Conservation (phyloP, 441 rosid species). For the Viola pubescens region DNA sequence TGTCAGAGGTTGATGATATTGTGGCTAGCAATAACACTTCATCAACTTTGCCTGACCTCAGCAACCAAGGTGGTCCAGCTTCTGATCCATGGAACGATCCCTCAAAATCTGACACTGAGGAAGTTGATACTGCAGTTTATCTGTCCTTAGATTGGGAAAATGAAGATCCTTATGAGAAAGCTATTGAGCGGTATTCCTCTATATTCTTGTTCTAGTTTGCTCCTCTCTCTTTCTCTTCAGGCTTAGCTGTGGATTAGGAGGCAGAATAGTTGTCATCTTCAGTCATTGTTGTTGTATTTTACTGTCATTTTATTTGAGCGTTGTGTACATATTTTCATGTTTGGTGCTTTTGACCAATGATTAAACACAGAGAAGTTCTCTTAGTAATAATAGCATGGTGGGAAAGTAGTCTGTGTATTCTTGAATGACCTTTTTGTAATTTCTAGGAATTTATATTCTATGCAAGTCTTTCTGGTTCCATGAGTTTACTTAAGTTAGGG, state of each 20-base stretch:
- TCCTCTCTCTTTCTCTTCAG: background rate
- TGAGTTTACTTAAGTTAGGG: background rate
- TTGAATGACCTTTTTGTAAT: background rate
- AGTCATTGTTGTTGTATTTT: background rate
- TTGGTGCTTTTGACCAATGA: conserved; percentile 1
- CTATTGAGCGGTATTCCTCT: conserved; percentile 62
- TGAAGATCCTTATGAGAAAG: conserved; percentile 88
- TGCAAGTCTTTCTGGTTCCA: background rate
- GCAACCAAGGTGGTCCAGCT: conserved; percentile 38
- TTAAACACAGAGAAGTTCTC: background rate
- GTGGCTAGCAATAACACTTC: conserved; percentile 34
- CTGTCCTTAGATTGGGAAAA: conserved; percentile 95
- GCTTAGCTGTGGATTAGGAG: background rate
- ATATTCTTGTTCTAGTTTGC: conserved; percentile 12
- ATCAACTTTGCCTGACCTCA: conserved; percentile 33
- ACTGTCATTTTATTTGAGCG: background rate
- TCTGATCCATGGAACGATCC: conserved; percentile 29
- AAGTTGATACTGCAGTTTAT: conserved; percentile 57
- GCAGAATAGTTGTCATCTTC: no score
- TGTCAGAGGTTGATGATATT: conserved; percentile 66
- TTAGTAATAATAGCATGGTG: conserved; percentile 5
- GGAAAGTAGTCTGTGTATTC: background rate
- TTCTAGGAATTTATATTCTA: background rate
- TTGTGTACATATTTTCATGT: conserved; percentile 1
- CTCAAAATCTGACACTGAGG: conserved; percentile 37